Percentiles rank a stretch among this genome's conserved stretches.
phyloP scores from a whole-genome alignment of 139 green algal genomes.

The Auxenochlorella pyrenoidosa region DNA sequence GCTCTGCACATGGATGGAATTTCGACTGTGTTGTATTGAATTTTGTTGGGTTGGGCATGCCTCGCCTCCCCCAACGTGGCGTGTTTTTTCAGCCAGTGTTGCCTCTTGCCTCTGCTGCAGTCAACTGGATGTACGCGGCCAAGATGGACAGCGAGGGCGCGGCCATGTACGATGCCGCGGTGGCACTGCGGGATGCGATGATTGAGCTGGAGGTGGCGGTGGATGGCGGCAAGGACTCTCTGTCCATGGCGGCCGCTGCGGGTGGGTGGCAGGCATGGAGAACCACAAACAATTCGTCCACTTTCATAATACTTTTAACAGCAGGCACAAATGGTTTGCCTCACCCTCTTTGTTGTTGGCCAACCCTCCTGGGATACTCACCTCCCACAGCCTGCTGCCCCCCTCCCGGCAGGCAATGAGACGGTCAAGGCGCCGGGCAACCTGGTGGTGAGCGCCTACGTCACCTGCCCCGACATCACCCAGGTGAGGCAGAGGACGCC shows the following conservation, averaged over 20 bases:
- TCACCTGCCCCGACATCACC: conserved; percentile 96
- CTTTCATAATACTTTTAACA: too few species aligned
- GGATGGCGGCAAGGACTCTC: conserved; percentile 98
- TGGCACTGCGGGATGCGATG: conserved; percentile 76
- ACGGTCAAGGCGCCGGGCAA: conserved; percentile 96
- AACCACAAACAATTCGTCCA: too few species aligned
- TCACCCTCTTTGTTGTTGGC: not conserved
- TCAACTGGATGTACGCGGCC: conserved; percentile 99
- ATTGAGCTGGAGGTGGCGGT: conserved; percentile 90
- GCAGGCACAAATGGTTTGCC: not conserved
- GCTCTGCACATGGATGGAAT: too few species aligned
- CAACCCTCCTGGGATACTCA: not conserved
- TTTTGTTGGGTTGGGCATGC: too few species aligned
- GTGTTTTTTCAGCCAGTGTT: not conserved
- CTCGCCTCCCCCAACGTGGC: too few species aligned
- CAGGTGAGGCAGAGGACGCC: conserved; percentile 43
- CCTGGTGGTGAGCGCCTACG: conserved; percentile 95
- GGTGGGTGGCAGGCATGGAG: conserved; percentile 11
- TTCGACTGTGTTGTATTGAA: too few species aligned
- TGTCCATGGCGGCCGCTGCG: conserved; percentile 96
- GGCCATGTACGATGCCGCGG: conserved; percentile 95
- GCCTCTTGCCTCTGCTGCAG: conserved; percentile 50
- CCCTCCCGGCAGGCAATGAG: conserved; percentile 68
- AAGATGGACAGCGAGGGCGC: conserved; percentile 97
- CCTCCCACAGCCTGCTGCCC: not conserved